Evolutionary conservation across 176 grass and related monocot species (phyloP), one percentile per base, ranked within the genome.

Genomic region (Lolium multiflorum): DNA sequence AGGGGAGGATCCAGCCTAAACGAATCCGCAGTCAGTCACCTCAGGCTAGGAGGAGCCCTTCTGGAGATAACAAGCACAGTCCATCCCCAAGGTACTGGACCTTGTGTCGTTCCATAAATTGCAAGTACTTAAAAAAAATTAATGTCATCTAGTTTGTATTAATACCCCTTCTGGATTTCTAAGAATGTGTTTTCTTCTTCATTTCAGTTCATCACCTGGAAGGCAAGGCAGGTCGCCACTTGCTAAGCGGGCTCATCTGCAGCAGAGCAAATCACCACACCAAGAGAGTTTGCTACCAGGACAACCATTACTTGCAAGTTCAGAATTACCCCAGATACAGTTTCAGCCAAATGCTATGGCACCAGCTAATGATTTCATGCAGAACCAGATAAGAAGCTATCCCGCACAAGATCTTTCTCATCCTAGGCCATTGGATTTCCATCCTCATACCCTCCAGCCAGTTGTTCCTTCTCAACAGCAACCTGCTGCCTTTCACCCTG

Each of bases 171-270:
- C 54, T 87, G 22, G 84, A 84, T 81, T 26, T 55, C 63, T 89
- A 82, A 82, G 7, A 54, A 61, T 74, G 37, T 67, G 47, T 76
- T 75, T 84, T 35, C 37, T 63, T 84, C 78, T 92, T 11, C 15
- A 44, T 93, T 90, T 87, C 91, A 95, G 93, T 81, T 81, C 47
- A 16, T 95, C 91, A 61, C 87, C 87, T 88, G 87, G 64, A 76
- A 91, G 78, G 76, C 76, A 91, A 82, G 86, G 54, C 37, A 86
- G 47, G 58, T 78, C 76, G 16, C 88, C 84, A 17, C 62, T 70
- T 77, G 72, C 77, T 85, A 95, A 88, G 62, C 71, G 73, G 51
- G 41, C 79, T 80, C 86, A 83, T 80, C 49, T 67, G 44, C 57
- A 35, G 47, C 26, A 71, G 81, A 86, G 58, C 71, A 84, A 76